Percentiles rank a stretch among this genome's conserved stretches.
phyloP scores from a whole-genome alignment of 2,329 filamentous ascomycete genomes.

The Curvularia lunata region DNA sequence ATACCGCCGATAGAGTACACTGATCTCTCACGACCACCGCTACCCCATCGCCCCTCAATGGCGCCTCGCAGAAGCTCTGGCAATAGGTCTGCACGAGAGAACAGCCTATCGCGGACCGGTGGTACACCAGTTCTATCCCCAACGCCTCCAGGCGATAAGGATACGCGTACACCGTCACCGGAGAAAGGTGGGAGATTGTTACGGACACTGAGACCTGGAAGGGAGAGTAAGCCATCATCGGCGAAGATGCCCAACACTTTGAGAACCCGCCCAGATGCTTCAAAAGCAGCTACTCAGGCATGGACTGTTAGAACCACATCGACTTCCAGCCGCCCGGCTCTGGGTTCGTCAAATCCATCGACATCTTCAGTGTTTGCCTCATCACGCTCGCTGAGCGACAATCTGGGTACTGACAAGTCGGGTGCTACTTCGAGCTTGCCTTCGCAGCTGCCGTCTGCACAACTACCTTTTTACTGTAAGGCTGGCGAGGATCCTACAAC shows the following conservation, averaged over 20 bases:
- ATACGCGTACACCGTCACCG: slow-evolving; percentile 65
- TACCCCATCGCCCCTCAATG: slow-evolving; percentile 63
- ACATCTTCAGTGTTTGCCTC: slow-evolving; percentile 29
- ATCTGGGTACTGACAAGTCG: slow-evolving; percentile 30
- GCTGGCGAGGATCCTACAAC: slow-evolving; percentile 28
- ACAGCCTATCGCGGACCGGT: slow-evolving; percentile 30
- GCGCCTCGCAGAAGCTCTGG: slow-evolving; percentile 55
- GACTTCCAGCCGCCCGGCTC: slow-evolving; percentile 23
- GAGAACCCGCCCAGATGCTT: slow-evolving; percentile 59
- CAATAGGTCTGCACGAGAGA: slow-evolving; percentile 30
- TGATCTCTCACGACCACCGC: slow-evolving; percentile 75
- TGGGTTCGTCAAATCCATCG: slow-evolving; percentile 22
- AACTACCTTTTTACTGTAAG: slow-evolving; percentile 35
- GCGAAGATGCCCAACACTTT: slow-evolving; percentile 55
- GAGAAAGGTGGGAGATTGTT: slow-evolving; percentile 66
- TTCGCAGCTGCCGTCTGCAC: slow-evolving; percentile 18
- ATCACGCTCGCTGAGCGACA: slow-evolving; percentile 41
- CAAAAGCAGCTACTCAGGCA: slow-evolving; percentile 68
- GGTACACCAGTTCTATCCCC: slow-evolving; percentile 44
- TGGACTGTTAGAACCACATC: slow-evolving; percentile 55
- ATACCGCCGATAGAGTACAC: slow-evolving; percentile 81
- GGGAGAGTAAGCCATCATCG: slow-evolving; percentile 54
- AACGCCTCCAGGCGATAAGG: slow-evolving; percentile 48
- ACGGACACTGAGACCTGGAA: slow-evolving; percentile 58
- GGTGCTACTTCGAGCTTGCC: slow-evolving; percentile 16